Evolutionary conservation across 495 filamentous ascomycete genomes (phyloP).

Genomic region (Penicillium flavigenum): DNA sequence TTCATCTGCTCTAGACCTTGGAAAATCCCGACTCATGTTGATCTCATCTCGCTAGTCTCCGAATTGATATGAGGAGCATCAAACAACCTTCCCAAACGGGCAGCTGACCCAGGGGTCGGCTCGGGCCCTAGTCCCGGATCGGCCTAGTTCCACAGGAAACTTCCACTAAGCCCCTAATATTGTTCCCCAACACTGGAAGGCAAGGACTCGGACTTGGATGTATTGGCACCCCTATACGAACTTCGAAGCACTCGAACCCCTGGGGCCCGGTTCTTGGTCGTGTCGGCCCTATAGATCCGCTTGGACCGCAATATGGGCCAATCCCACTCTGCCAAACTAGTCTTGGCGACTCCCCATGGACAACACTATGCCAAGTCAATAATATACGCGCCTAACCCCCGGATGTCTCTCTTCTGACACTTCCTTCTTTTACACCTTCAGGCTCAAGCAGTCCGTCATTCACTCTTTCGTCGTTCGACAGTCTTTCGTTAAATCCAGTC

Average conservation of each 20-base stretch:
- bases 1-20: neutral
- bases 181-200: neutral
- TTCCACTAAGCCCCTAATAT: conserved; percentile 3
- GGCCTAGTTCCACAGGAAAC: conserved; percentile 1
- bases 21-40: neutral
- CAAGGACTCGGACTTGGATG: neutral
- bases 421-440: conserved; percentile 13
- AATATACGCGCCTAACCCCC: conserved; percentile 11
- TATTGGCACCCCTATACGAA: neutral
- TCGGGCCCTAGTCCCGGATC: conserved; percentile 8
- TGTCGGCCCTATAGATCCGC: conserved; percentile 9
- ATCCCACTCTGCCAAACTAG: conserved; percentile 13
- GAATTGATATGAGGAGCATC: conserved; percentile 9
- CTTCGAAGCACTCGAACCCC: conserved; percentile 12
- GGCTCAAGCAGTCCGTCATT: conserved; percentile 12
- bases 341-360: conserved; percentile 8
- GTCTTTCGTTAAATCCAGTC: conserved; percentile 31
- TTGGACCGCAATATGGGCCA: conserved; percentile 9
- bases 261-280: conserved; percentile 22
- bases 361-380: conserved; percentile 16
- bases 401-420: conserved; percentile 15
- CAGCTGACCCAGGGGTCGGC: conserved; percentile 10
- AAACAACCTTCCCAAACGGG: conserved; percentile 9
- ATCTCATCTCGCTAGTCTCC: conserved; percentile 11
- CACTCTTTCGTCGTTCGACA: conserved; percentile 18